phyloP scores from a whole-genome alignment of 1,139 yeast species.

The Taphrina flavorubra region DNA sequence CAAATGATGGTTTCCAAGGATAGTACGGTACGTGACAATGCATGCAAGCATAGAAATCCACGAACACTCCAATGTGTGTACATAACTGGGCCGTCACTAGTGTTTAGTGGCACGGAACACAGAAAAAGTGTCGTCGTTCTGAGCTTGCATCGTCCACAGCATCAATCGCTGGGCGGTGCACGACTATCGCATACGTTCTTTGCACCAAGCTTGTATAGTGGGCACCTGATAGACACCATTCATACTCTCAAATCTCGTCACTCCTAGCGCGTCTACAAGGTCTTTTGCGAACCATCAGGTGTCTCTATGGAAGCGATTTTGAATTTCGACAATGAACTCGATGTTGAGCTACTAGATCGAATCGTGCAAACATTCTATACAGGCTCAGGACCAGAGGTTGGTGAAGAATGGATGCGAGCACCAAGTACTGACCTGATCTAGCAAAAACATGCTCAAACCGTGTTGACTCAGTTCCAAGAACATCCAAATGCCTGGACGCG shows the following conservation, averaged over 20 bases:
- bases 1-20: neutral
- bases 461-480: conserved; percentile 88
- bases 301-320: conserved; percentile 77
- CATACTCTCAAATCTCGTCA: too few species aligned
- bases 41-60: neutral
- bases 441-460: conserved; percentile 80
- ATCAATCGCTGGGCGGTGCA: too few species aligned
- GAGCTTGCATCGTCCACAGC: too few species aligned
- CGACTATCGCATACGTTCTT: too few species aligned
- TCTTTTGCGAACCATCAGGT: neutral
- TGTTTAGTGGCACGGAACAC: too few species aligned
- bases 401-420: neutral
- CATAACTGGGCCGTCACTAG: too few species aligned
- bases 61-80: too few species aligned
- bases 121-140: too few species aligned
- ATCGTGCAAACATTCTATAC: conserved; percentile 87
- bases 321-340: conserved; percentile 79
- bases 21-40: too few species aligned
- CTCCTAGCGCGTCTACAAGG: neutral
- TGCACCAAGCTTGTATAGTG: too few species aligned
- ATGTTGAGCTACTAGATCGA: conserved; percentile 76
- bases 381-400: conserved; percentile 61
- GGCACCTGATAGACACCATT: too few species aligned
- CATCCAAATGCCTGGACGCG: conserved; percentile 96
- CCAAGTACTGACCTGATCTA: conserved; percentile 38